Evolutionary conservation across 2,329 filamentous ascomycete species (phyloP), one percentile per base, ranked within the genome.

Genomic region (Alternaria consortialis): DNA sequence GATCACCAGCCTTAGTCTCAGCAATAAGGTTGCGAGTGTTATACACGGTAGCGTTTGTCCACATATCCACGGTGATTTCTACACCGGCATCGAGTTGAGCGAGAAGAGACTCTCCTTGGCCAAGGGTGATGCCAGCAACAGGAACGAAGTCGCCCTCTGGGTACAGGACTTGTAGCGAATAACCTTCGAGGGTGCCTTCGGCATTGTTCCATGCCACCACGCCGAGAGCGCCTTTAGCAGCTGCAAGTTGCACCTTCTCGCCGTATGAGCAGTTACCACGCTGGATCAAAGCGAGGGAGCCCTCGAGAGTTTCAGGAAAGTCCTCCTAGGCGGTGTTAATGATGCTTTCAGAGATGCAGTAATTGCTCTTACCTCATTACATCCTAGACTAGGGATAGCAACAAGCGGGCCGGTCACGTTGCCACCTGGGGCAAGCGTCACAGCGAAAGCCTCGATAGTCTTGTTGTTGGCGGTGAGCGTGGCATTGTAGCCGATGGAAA

Each of bases 201-300:
- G 87, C 87, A 64, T 88, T 89, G 80, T 93, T 92, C 79, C 91
- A 93, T 32, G 93, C 82, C 11, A 94, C 79, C 0, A 88, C 89
- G 2, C 89, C 90, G 15, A 87, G 74, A 7, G 91, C 91, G 29
- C 90, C 90, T 23, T 71, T 69, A 5, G 71, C 63, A 37, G 69
- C 68, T 6, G 92, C 91, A 13, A 86, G 80, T 47, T 84, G 84
- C 1, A 90, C 90, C 81, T 95, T 95, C 61, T 84, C 79, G 11
- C 88, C 90, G 68, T 93, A 95, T 8, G 86, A 70, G 73, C 92
- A 95, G 1, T 80, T 83, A 53, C 92, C 92, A 58, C 92, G 88
- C 50, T 84, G 82, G 67, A 94, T 85, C 34, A 94, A 82, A 11
- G 90, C 91, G 58, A 95, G 88, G 58, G 87, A 86, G 53, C 88